Conservation (phyloP, 2,329 filamentous ascomycete genomes). For the Tolypocladium tundrense region DNA sequence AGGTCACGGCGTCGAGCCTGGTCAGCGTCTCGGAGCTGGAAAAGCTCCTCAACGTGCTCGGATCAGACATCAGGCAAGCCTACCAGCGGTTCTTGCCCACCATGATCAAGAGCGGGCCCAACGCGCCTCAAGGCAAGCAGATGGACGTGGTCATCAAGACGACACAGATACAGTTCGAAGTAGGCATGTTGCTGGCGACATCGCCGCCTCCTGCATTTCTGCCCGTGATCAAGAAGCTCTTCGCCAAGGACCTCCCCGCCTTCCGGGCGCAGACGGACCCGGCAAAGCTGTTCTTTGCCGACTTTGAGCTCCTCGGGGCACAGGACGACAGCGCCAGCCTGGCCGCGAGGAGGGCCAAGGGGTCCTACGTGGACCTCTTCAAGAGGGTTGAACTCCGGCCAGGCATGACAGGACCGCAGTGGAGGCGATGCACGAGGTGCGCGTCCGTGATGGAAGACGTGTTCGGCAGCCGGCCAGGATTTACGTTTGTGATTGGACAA, state of each 20-base stretch:
- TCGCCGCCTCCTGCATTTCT: conserved; percentile 37
- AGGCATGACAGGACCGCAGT: conserved; percentile 13
- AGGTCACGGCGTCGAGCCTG: conserved; percentile 37
- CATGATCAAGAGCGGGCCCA: conserved; percentile 34
- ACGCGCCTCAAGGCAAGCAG: conserved; percentile 31
- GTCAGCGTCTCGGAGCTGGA: conserved; percentile 54
- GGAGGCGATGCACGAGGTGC: conserved; percentile 43
- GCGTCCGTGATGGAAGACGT: conserved; percentile 56
- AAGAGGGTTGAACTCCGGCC: conserved; percentile 42
- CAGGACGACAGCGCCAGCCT: conserved; percentile 44
- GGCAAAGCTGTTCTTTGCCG: conserved; percentile 60
- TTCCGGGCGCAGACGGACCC: conserved; percentile 53
- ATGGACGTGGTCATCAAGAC: conserved; percentile 33
- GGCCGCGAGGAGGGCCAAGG: conserved; percentile 22
- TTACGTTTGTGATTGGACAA: conserved; percentile 42
- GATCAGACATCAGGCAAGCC: conserved; percentile 37
- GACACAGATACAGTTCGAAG: conserved; percentile 38
- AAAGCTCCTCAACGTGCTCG: conserved; percentile 42
- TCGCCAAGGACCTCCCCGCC: conserved; percentile 46
- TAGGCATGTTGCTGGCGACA: conserved; percentile 39
- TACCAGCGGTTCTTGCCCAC: conserved; percentile 37
- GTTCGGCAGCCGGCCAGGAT: conserved; percentile 33
- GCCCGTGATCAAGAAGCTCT: conserved; percentile 53
- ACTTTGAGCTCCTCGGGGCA: conserved; percentile 60
- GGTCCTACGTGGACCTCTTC: conserved; percentile 43